These are phyloP conservation scores for Prunus armeniaca DNA, from an alignment of 306 rosid species.

Conservation along the genomic window DNA sequence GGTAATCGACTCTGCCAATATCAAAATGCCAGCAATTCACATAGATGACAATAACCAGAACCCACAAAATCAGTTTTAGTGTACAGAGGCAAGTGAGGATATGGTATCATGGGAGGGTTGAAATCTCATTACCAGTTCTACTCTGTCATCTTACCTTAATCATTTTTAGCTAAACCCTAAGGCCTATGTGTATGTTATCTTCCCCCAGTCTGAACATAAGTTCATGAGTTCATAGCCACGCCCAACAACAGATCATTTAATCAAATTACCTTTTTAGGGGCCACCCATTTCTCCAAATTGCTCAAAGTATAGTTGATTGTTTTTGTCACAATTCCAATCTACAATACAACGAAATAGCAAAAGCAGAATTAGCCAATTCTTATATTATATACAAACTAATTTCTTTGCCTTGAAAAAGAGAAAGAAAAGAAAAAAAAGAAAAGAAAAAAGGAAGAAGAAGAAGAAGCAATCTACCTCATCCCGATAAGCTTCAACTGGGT, in stretches of 20 bases:
- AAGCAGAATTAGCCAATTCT: not conserved
- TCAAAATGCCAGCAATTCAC: conserved; percentile 4
- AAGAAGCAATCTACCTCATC: conserved; percentile 55
- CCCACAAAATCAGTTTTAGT: not conserved
- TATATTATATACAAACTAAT: not conserved
- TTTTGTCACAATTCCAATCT: conserved; percentile 74
- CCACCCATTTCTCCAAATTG: conserved; percentile 69
- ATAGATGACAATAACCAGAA: not conserved
- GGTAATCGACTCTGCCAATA: conserved; percentile 48
- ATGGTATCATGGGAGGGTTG: too few relatives aligned
- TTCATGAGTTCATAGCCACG: too few relatives aligned
- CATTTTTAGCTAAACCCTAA: not conserved
- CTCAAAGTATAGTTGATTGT: conserved; percentile 41
- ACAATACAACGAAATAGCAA: not conserved
- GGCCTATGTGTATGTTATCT: too few relatives aligned
- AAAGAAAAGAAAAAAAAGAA: too few relatives aligned
- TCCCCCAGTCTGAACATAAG: not conserved
- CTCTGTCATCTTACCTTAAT: too few relatives aligned
- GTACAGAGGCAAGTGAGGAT: too few relatives aligned
- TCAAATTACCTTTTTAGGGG: conserved; percentile 49
- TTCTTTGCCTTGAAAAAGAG: not conserved
- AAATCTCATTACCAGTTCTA: too few relatives aligned
- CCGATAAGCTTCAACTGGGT: conserved; percentile 63
- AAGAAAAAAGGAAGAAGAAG: not conserved
- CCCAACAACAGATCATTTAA: not conserved